phyloP scores from a whole-genome alignment of 495 filamentous ascomycete genomes.

The Penicillium longicatenatum region DNA sequence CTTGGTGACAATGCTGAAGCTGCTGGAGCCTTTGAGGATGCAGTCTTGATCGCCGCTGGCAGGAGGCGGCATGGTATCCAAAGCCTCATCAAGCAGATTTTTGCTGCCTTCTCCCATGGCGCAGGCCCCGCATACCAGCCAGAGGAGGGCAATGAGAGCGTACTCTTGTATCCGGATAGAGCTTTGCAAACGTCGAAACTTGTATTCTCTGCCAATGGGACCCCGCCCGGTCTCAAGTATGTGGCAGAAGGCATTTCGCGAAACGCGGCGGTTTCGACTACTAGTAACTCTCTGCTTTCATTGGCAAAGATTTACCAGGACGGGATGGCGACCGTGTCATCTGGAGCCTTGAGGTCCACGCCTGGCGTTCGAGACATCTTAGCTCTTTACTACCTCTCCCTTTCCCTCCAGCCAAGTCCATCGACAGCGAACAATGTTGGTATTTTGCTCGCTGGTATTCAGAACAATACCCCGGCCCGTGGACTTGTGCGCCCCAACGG shows the following conservation, averaged over 20 bases:
- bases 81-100: slow-evolving; percentile 78
- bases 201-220: slow-evolving; percentile 77
- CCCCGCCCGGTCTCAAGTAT: slow-evolving; percentile 80
- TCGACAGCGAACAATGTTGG: slow-evolving; percentile 99
- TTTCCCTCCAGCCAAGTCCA: slow-evolving; percentile 92
- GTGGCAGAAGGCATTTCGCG: slow-evolving; percentile 71
- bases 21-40: slow-evolving; percentile 92
- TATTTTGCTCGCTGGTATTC: slow-evolving; percentile 91
- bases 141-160: slow-evolving; percentile 53
- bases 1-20: slow-evolving; percentile 82
- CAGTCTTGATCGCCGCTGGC: slow-evolving; percentile 85
- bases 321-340: slow-evolving; percentile 80
- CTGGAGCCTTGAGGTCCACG: slow-evolving; percentile 59
- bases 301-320: slow-evolving; percentile 99
- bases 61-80: slow-evolving; percentile 70
- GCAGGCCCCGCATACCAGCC: slow-evolving; percentile 27
- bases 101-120: slow-evolving; percentile 64
- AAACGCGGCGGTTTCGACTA: slow-evolving; percentile 86
- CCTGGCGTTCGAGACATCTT: slow-evolving; percentile 90
- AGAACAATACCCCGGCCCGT: slow-evolving; percentile 64
- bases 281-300: slow-evolving; percentile 92
- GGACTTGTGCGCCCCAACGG: slow-evolving; percentile 34
- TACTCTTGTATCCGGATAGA: slow-evolving; percentile 80
- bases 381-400: slow-evolving; percentile 92
- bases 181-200: slow-evolving; percentile 82